Percentiles rank a stretch among this genome's conserved stretches.
Conservation (phyloP, 176 grass and related monocot genomes). For the Luzula sylvatica region DNA sequence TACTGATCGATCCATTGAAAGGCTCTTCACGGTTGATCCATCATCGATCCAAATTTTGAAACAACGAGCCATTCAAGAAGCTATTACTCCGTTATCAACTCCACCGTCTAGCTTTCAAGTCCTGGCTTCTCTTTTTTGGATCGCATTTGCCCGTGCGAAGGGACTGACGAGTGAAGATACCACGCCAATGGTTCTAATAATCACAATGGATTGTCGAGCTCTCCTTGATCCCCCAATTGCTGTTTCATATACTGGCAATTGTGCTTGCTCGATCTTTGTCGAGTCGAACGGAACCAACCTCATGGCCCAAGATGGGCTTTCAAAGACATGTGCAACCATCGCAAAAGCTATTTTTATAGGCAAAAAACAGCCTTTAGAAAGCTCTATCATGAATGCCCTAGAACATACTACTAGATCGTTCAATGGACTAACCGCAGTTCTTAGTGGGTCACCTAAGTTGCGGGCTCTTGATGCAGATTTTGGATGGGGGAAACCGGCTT, state of each 20-base stretch:
- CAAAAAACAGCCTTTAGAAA: neutral
- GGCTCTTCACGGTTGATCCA: neutral
- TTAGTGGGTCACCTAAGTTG: neutral
- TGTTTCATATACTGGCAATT: constrained; percentile 5
- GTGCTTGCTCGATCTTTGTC: neutral
- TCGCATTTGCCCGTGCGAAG: neutral
- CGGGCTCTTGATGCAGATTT: neutral
- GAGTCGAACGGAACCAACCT: neutral
- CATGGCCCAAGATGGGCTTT: neutral
- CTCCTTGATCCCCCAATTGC: constrained; percentile 2
- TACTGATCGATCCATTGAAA: neutral
- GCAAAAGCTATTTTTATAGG: neutral
- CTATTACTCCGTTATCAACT: neutral
- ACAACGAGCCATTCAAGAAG: neutral
- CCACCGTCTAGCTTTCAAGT: constrained; percentile 2
- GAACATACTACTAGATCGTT: neutral
- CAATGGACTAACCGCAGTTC: neutral
- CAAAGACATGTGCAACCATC: neutral
- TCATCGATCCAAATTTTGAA: constrained; percentile 5
- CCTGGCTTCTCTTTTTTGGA: neutral
- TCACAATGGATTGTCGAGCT: neutral
- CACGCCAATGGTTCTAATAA: neutral
- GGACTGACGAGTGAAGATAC: neutral
- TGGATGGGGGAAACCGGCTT: neutral
- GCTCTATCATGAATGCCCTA: neutral